Base-by-base conservation (phyloP, 169 alveolate species). In the Plasmodium malariae region DNA sequence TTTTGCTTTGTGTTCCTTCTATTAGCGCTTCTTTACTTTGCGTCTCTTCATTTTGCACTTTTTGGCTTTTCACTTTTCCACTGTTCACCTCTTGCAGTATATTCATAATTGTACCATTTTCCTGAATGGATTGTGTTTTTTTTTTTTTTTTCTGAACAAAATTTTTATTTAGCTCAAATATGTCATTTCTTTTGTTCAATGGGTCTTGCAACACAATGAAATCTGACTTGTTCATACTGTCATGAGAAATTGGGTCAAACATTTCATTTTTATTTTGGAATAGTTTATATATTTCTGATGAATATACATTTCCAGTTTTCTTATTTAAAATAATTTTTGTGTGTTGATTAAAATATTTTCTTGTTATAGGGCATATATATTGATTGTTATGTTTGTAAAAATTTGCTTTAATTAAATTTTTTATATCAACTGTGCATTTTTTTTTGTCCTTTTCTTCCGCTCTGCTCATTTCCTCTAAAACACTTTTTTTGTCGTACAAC, bases 351-450 rank as follows among this genome's bases (percentile, higher is more conserved):
- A 97, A 97, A 62, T 93, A 95, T 88, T 97, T 97, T 74, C 92
- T 93, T 14, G 99, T 95, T 36, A 97, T 88, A 9, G 99, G 99
- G 91, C 99, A 97, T 91, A 97, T 98, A 68, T 93, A 97, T 70
- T 96, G 95, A 60, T 95, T 97, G 59, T 95, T 59, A 12, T 92
- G 73, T 62, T 92, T 90, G 67, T 97, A 86, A 37, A 97, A 95
- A 30, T 89, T 92, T 1, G 97, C 98, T 36, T 96, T 97, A 28
- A 97, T 96, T 12, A 99, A 98, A 73, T 96, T 95, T 73, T 92
- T 90, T 45, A 93, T 93, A 76, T 92, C 86, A 57, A 68, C 32
- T 17, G 34, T 34, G 28, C 76, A 5, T 30, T 83, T 51, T 19
- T 3, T 17, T 67, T 69, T 83, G 24, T 57, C 43, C 40, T 72